Evolutionary conservation across 140 eudicot genomes (phyloP).

Genomic region (Erigeron philadelphicus): DNA sequence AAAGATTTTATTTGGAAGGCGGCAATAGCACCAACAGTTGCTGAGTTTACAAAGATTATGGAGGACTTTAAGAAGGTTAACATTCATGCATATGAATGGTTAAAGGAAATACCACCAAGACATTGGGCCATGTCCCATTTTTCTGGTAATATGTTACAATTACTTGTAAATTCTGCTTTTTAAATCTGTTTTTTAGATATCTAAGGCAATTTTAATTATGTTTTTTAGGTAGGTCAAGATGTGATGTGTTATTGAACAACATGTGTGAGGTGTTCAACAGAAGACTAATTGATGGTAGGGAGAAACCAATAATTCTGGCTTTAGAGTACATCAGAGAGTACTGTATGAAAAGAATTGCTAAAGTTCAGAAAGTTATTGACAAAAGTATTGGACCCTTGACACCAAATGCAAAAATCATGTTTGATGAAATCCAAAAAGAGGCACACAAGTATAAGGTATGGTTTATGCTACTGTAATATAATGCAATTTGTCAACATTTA

Average conservation of each 20-base stretch:
- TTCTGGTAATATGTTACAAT: neutral
- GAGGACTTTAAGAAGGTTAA: neutral
- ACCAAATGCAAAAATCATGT: neutral
- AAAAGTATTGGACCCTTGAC: neutral
- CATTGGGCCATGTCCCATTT: no score
- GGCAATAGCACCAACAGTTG: neutral
- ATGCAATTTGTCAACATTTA: no score
- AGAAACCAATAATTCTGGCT: neutral
- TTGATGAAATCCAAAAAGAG: neutral
- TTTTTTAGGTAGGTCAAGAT: neutral
- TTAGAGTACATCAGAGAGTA: neutral
- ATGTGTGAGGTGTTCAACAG: slow-evolving; percentile 1
- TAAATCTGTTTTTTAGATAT: no score
- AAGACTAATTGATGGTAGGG: neutral
- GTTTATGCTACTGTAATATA: no score
- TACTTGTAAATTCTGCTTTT: no score
- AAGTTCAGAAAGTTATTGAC: neutral
- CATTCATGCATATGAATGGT: neutral
- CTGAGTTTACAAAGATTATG: neutral
- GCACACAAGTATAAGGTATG: neutral
- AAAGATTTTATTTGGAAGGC: neutral
- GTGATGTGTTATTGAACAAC: neutral
- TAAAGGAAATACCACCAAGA: no score
- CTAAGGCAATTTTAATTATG: no score
- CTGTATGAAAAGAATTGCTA: neutral